These are phyloP conservation scores for Pugionium dolabratum DNA, from an alignment of 345 rosid genomes.

Conservation along the genomic window DNA sequence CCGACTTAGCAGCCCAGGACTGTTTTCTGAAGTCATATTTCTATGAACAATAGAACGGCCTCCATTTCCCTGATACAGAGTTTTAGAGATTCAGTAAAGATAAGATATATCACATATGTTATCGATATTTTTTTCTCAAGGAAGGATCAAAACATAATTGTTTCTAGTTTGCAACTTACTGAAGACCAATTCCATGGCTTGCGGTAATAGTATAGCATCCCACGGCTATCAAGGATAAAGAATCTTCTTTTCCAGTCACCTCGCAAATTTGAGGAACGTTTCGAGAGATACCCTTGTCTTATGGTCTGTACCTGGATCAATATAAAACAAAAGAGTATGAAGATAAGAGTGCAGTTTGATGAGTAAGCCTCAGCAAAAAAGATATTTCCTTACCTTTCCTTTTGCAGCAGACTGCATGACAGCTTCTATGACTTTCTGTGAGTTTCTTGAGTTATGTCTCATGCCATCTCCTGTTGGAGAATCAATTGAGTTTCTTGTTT, in stretches of 20 bases:
- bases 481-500: constrained; percentile 42
- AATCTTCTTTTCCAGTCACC: constrained; percentile 84
- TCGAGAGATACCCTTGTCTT: constrained; percentile 76
- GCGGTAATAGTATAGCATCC: constrained; percentile 84
- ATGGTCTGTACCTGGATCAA: constrained; percentile 67
- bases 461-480: constrained; percentile 50
- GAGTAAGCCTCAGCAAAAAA: constrained; percentile 6
- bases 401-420: constrained; percentile 75
- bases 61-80: constrained; percentile 53
- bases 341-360: constrained; percentile 4
- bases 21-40: constrained; percentile 51
- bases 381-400: constrained; percentile 56
- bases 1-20: constrained; percentile 66
- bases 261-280: constrained; percentile 82
- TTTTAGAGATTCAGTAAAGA: constrained; percentile 31
- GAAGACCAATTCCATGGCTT: constrained; percentile 62
- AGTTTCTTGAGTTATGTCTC: constrained; percentile 50
- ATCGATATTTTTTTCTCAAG: constrained; percentile 22
- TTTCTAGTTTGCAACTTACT: constrained; percentile 46
- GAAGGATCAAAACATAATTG: constrained; percentile 6
- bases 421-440: constrained; percentile 73
- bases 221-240: constrained; percentile 82
- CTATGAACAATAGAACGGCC: constrained; percentile 56
- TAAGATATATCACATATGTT: constrained; percentile 10
- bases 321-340: constrained; percentile 8